A percentile compares a stretch with the other conserved stretches of the same genome.
phyloP scores from a whole-genome alignment of 371 early-diverging fungal genomes.

The Conidiobolus coronatus region DNA sequence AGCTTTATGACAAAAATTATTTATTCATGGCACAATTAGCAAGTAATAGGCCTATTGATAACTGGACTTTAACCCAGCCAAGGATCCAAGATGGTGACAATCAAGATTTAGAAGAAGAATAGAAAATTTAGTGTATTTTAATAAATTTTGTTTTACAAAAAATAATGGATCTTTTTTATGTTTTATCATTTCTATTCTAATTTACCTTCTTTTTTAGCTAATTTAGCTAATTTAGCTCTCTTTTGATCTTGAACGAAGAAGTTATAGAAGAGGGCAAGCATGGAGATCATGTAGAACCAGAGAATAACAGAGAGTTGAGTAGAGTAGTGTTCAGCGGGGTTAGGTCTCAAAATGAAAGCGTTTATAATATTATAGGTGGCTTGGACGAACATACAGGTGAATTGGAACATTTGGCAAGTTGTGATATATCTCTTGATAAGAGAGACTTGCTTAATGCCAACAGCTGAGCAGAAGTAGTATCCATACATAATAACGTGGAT shows the following conservation, averaged over 20 bases:
- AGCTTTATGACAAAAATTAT: too few species aligned
- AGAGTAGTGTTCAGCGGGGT: slow-evolving; percentile 14
- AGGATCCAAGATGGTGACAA: too few species aligned
- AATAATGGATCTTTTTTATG: too few species aligned
- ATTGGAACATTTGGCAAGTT: slow-evolving; percentile 31
- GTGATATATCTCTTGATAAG: slow-evolving; percentile 33
- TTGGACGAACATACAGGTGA: slow-evolving; percentile 26
- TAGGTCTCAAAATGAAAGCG: slow-evolving; percentile 10
- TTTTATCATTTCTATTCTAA: too few species aligned
- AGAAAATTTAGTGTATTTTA: too few species aligned
- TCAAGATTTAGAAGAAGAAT: too few species aligned
- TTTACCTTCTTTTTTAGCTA: background rate
- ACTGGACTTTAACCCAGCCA: too few species aligned
- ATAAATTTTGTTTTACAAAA: too few species aligned
- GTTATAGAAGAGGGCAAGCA: slow-evolving; percentile 33
- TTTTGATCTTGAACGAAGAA: slow-evolving; percentile 18
- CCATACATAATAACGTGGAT: slow-evolving; percentile 41
- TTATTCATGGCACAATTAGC: too few species aligned
- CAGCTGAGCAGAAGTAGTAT: slow-evolving; percentile 22
- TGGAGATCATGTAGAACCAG: slow-evolving; percentile 34
- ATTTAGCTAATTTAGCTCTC: background rate
- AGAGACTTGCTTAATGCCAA: slow-evolving; percentile 17
- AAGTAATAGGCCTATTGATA: too few species aligned
- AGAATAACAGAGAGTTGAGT: slow-evolving; percentile 18
- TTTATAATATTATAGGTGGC: slow-evolving; percentile 18